Evolutionary conservation across 169 alveolate species (phyloP).

Genomic region (Cryptosporidium sp.): DNA sequence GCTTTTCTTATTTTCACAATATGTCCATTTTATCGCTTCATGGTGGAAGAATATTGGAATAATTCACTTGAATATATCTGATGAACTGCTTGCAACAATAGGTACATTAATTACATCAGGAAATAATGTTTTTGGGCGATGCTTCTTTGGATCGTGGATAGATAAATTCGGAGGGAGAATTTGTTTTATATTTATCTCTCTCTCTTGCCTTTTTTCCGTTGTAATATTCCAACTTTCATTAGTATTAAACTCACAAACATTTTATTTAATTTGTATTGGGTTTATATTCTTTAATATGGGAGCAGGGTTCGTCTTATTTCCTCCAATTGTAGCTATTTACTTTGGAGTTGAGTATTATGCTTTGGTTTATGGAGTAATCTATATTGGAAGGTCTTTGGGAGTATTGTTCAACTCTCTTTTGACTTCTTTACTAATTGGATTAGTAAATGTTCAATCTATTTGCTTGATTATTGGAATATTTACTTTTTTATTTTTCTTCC

Average conservation of each 20-base stretch:
- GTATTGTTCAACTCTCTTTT: constrained; percentile 34
- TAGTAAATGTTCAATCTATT: not conserved
- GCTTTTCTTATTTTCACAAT: constrained; percentile 58
- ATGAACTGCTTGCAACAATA: constrained; percentile 47
- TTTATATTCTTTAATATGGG: constrained; percentile 45
- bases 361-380: constrained; percentile 51
- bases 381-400: constrained; percentile 68
- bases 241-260: not conserved
- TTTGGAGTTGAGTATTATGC: constrained; percentile 62
- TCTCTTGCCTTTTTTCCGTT: constrained; percentile 30
- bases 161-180: constrained; percentile 51
- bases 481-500: constrained; percentile 3
- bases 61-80: constrained; percentile 27
- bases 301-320: constrained; percentile 65
- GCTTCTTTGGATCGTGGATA: constrained; percentile 41
- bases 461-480: constrained; percentile 3
- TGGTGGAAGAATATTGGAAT: constrained; percentile 75
- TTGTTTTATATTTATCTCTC: constrained; percentile 38
- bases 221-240: constrained; percentile 28
- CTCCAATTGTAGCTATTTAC: constrained; percentile 53
- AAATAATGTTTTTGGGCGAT: constrained; percentile 48
- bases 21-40: constrained; percentile 59
- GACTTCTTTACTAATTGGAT: constrained; percentile 20
- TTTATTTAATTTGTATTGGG: constrained; percentile 43
- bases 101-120: constrained; percentile 62